These are phyloP conservation scores for Fusarium subtropicale DNA, from an alignment of 2,329 filamentous ascomycete genomes.

Conservation along the genomic window DNA sequence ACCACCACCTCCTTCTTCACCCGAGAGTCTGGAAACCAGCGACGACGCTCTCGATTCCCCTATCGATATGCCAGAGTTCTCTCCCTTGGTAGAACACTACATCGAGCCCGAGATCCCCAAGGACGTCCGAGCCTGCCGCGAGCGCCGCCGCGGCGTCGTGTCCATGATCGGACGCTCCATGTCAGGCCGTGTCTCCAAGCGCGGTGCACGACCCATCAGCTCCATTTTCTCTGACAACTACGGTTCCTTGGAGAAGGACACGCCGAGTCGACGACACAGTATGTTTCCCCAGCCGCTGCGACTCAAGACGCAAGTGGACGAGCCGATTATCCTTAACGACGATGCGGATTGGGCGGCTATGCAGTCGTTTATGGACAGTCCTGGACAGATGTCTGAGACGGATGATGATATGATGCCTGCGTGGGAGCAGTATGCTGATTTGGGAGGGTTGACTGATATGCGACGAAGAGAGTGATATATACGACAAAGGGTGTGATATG, in stretches of 20 bases:
- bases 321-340: slow-evolving; percentile 47
- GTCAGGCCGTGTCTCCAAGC: slow-evolving; percentile 43
- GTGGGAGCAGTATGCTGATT: slow-evolving; percentile 61
- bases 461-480: slow-evolving; percentile 39
- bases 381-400: slow-evolving; percentile 22
- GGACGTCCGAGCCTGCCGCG: slow-evolving; percentile 43
- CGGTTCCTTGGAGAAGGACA: background rate
- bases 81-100: slow-evolving; percentile 35
- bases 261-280: slow-evolving; percentile 37
- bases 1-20: background rate
- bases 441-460: slow-evolving; percentile 59
- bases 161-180: slow-evolving; percentile 45
- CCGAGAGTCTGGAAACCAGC: slow-evolving; percentile 40
- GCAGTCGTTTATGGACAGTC: slow-evolving; percentile 52
- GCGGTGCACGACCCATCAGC: slow-evolving; percentile 46
- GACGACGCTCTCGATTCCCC: slow-evolving; percentile 46
- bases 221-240: slow-evolving; percentile 46
- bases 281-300: slow-evolving; percentile 42
- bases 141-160: slow-evolving; percentile 48
- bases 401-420: slow-evolving; percentile 49
- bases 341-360: slow-evolving; percentile 54
- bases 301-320: slow-evolving; percentile 39
- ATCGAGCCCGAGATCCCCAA: slow-evolving; percentile 26
- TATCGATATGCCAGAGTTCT: slow-evolving; percentile 38
- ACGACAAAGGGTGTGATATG: slow-evolving; percentile 9